phyloP scores from a whole-genome alignment of 345 rosid genomes.

The Euphorbia tirucalli region DNA sequence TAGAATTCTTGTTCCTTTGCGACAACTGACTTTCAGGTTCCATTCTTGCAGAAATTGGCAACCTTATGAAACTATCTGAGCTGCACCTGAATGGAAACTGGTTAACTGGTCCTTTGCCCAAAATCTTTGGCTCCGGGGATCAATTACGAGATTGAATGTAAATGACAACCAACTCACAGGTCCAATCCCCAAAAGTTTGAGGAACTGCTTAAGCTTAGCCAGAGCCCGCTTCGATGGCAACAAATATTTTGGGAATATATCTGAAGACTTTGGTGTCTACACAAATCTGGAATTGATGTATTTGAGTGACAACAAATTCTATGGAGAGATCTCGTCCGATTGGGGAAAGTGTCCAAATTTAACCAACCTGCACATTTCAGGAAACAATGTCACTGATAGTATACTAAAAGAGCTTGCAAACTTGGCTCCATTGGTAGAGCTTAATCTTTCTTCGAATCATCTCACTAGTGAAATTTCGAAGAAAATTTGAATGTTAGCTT shows the following conservation, averaged over 20 bases:
- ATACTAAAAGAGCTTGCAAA: constrained; percentile 35
- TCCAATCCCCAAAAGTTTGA: too few relatives aligned
- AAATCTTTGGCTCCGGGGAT: constrained; percentile 14
- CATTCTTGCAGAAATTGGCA: constrained; percentile 16
- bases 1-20: background rate
- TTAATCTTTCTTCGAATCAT: constrained; percentile 42
- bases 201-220: too few relatives aligned
- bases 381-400: constrained; percentile 26
- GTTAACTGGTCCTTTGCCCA: constrained; percentile 24
- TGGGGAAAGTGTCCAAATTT: constrained; percentile 19
- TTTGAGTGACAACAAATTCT: constrained; percentile 27
- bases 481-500: constrained; percentile 26
- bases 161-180: too few relatives aligned
- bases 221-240: constrained; percentile 29
- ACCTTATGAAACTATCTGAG: background rate
- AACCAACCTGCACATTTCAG: constrained; percentile 8
- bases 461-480: constrained; percentile 32
- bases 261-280: constrained; percentile 31
- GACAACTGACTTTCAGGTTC: constrained; percentile 25
- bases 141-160: background rate
- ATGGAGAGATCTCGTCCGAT: constrained; percentile 24
- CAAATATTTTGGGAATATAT: constrained; percentile 26
- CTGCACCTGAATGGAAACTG: constrained; percentile 17
- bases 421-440: constrained; percentile 10
- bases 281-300: constrained; percentile 15